Base-by-base conservation (phyloP, 768 basidiomycete species). In the Tulasnella sp. region DNA sequence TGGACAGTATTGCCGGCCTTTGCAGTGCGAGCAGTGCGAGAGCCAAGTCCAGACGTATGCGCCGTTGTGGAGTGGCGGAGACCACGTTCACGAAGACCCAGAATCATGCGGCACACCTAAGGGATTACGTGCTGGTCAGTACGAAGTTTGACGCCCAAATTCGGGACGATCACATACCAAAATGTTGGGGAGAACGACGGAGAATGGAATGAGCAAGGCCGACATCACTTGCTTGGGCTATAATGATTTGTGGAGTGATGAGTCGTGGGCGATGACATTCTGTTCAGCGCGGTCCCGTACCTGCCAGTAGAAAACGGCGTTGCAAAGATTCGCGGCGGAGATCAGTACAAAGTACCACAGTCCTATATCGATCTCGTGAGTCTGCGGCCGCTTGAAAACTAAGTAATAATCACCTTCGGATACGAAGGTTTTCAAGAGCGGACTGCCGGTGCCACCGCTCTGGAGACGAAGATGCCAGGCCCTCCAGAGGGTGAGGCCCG, bases 261-360 rank as follows among this genome's bases (percentile, higher is more conserved):
- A 71, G 70, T n/a, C n/a, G 29, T 18, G 2, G 6, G 40, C 51
- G 23, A n/a, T 6, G 2, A 46, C 1, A 55, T 2, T n/a, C 35
- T 18, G 48, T 11, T 18, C 7, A 6, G 44, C 11, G 1, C 5
- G 23, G 46, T 32, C 61, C 32, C n/a, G 32, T 46, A 75, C 74
- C 74, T 75, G 74, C 29, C 26, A 75, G 74, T 75, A 75, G 51
- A 75, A 75, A 55, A 75, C 67, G 4, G 46, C 74, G 37, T 75
- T 75, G 74, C 44, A 44, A 57, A 75, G 74, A 57, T 75, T 75
- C 5, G 74, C 74, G 51, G 46, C 74, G 32, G 74, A 46, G 26
- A 75, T 75, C 10, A 75, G 46, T 20, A 75, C 16, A 48, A 75
- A 75, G 29, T 75, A 75, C 29, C n/a, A 75, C n/a, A 75, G 48